Evolutionary conservation across 208 protist genomes (phyloP).

Genomic region (Porcisia deanei): DNA sequence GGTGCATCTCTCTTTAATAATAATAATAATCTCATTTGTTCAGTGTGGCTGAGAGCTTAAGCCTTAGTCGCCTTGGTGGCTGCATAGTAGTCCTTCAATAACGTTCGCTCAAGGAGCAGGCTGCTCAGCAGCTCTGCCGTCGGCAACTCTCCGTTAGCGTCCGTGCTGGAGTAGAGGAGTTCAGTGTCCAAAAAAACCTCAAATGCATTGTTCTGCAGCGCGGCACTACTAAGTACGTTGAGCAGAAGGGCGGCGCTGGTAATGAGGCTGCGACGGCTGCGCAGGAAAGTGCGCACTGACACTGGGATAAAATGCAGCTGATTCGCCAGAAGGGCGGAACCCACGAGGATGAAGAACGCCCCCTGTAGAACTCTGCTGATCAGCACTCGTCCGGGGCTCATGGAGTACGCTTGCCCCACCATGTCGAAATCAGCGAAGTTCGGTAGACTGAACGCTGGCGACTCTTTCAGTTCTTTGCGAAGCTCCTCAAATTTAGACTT

Average conservation of each 20-base stretch:
- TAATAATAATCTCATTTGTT: not conserved
- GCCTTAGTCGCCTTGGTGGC: not conserved
- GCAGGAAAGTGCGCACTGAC: constrained; percentile 15
- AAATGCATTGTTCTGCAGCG: constrained; percentile 58
- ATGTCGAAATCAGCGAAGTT: constrained; percentile 19
- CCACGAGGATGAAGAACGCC: constrained; percentile 29
- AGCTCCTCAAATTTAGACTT: constrained; percentile 8
- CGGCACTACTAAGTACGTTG: constrained; percentile 41
- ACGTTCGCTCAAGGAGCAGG: constrained; percentile 38
- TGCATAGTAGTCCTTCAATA: constrained; percentile 35
- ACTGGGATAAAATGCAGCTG: constrained; percentile 41
- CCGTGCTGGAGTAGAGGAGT: constrained; percentile 51
- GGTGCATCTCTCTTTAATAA: too few relatives aligned
- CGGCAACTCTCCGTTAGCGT: constrained; percentile 34
- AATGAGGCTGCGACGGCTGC: constrained; percentile 35
- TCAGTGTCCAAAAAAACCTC: constrained; percentile 65
- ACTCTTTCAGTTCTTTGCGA: constrained; percentile 22
- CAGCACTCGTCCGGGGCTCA: constrained; percentile 8
- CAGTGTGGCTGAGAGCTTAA: not conserved
- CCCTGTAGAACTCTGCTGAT: constrained; percentile 18
- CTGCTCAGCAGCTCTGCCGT: constrained; percentile 34
- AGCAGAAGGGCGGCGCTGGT: constrained; percentile 45
- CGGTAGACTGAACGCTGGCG: constrained; percentile 14
- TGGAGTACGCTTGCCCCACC: constrained; percentile 14
- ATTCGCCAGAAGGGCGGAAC: constrained; percentile 26